Conservation (phyloP, 257 asterid species). For the Lycium ferocissimum region DNA sequence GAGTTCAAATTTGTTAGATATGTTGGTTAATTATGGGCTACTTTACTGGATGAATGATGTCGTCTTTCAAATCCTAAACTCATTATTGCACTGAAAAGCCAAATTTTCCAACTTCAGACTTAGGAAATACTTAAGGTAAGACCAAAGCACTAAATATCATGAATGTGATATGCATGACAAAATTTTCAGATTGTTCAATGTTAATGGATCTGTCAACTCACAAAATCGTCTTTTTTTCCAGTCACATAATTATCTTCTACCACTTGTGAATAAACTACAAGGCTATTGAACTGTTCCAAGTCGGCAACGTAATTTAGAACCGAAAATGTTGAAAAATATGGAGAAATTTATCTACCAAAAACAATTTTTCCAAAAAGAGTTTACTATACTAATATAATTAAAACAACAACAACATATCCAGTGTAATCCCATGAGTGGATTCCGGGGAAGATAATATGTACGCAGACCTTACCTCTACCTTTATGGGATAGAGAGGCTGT, state of each 20-base stretch:
- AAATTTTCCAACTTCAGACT: constrained; percentile 15
- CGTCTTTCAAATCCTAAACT: neutral
- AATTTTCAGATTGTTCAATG: neutral
- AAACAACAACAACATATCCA: too few species aligned
- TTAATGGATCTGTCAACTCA: constrained; percentile 21
- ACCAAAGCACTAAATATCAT: constrained; percentile 22
- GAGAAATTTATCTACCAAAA: neutral
- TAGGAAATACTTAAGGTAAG: neutral
- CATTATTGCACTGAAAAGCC: constrained; percentile 23
- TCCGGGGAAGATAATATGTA: too few species aligned
- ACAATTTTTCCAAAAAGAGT: neutral
- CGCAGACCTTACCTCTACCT: too few species aligned
- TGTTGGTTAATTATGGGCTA: constrained; percentile 12
- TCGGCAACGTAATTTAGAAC: constrained; percentile 21
- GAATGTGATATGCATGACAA: constrained; percentile 1
- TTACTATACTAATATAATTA: neutral
- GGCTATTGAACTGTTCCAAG: neutral
- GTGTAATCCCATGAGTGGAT: too few species aligned
- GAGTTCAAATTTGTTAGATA: constrained; percentile 5
- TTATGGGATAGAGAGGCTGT: too few species aligned
- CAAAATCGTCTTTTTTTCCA: neutral
- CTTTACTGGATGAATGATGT: neutral
- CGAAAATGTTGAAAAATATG: neutral
- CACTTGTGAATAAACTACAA: constrained; percentile 8
- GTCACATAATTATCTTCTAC: constrained; percentile 12